Base-by-base conservation (phyloP, 306 rosid species). In the Erythrophleum fordii region DNA sequence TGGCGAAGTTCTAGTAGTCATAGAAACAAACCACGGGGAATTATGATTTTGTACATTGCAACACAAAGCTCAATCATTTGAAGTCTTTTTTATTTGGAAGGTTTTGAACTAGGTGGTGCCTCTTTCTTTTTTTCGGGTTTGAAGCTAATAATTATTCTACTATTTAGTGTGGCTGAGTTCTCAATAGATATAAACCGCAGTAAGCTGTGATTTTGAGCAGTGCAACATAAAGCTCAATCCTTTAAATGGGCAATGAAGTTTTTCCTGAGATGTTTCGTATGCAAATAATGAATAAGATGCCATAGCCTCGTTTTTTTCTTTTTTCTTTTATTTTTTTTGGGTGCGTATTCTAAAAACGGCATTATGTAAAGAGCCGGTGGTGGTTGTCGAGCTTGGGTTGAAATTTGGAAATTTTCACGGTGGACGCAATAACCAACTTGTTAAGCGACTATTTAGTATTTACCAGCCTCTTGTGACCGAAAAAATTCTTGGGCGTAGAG, bases 31-130 rank as follows among this genome's bases (percentile, higher is more conserved):
- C 31, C 28, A 18, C 39, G 59, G 46, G 64, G 46, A 58, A 68
- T 49, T 25, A 12, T 74, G 42, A 26, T n/a, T 49, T 41, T 60
- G 68, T 48, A 69, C 73, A 76, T 39, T 60, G 35, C 69, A 69
- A 29, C 81, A 37, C 31, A 20, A 29, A 23, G 45, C 56, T 75
- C 4, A 6, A 44, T 22, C 25, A 14, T 42, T 45, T 1, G 3
- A 34, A 73, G 16, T 23, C 9, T 20, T 42, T 25, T 22, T 12
- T 0, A 12, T 26, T 37, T 39, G 22, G 17, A 34, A 37, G 71
- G 22, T 37, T n/a, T 65, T 65, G 48, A 65, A 65, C 12, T 9
- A 7, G 13, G 42, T 66, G 16, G 25, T 35, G 29, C 1, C n/a
- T n/a, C n/a, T n/a, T n/a, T 37, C n/a, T 37, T 66, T 11, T 4